Evolutionary conservation across 306 rosid genomes (phyloP).

Genomic region (Spatholobus suberectus): DNA sequence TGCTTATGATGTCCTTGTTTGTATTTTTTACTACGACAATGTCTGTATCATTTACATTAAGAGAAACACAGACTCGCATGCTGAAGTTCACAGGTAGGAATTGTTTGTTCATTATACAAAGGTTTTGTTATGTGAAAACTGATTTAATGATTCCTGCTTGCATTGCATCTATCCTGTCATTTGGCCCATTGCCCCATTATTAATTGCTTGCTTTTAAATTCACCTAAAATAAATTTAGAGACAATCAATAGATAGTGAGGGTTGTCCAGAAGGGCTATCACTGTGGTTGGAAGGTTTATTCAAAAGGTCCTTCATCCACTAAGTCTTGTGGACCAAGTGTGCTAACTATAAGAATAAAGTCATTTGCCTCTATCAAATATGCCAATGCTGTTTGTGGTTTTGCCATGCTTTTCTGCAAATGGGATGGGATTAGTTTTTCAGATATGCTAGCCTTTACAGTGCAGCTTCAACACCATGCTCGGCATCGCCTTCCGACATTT

Average conservation of each 20-base stretch:
- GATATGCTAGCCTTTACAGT: conserved; percentile 67
- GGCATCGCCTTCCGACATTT: conserved; percentile 94
- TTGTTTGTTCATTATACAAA: conserved; percentile 27
- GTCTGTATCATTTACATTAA: conserved; percentile 97
- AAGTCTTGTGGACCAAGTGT: conserved; percentile 28
- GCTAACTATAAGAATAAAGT: conserved; percentile 29
- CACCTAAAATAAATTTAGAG: conserved; percentile 16
- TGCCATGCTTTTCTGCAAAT: conserved; percentile 35
- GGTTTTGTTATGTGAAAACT: conserved; percentile 19
- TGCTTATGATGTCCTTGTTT: conserved; percentile 98
- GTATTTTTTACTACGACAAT: conserved; percentile 98
- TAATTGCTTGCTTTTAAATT: conserved; percentile 30
- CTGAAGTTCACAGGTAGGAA: conserved; percentile 93
- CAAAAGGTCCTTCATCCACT: conserved; percentile 11
- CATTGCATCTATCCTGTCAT: conserved; percentile 22
- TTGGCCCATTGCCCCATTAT: conserved; percentile 20
- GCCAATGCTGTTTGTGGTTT: conserved; percentile 20
- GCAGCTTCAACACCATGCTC: conserved; percentile 99
- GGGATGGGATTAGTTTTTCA: conserved; percentile 36
- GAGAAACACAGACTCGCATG: conserved; percentile 99
- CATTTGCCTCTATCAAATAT: conserved; percentile 32
- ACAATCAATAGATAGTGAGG: conserved; percentile 17
- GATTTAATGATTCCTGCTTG: conserved; percentile 17
- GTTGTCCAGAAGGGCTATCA: background rate
- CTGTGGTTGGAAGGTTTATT: conserved; percentile 19